Evolutionary conservation across 2,329 filamentous ascomycete species (phyloP).

Genomic region (Hypomyces rosellus): DNA sequence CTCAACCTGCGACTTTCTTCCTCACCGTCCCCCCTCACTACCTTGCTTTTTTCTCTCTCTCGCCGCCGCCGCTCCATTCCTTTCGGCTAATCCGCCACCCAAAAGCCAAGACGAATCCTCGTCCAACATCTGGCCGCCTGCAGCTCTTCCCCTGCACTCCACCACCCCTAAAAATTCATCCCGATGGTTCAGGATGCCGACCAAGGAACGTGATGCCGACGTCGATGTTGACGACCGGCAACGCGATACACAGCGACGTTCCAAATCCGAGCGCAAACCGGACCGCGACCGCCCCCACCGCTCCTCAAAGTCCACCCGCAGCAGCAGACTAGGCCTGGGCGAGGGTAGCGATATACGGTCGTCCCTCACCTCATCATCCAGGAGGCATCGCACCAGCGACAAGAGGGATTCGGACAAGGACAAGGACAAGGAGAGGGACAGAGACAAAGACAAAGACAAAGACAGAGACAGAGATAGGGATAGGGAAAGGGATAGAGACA

Average conservation of each 20-base stretch:
- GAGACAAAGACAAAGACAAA: slow-evolving; percentile 22
- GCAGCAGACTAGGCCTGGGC: slow-evolving; percentile 33
- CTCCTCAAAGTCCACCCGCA: slow-evolving; percentile 32
- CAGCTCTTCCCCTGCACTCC: background rate
- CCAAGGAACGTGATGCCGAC: slow-evolving; percentile 37
- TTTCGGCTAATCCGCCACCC: slow-evolving; percentile 1
- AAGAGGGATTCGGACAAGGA: slow-evolving; percentile 20
- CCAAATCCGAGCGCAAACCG: slow-evolving; percentile 33
- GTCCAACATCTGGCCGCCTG: background rate
- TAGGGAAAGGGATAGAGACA: slow-evolving; percentile 23
- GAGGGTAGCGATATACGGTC: slow-evolving; percentile 35
- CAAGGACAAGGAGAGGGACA: slow-evolving; percentile 20
- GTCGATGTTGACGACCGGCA: slow-evolving; percentile 28
- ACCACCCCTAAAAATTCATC: background rate
- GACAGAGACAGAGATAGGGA: slow-evolving; percentile 30
- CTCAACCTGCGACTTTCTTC: no score
- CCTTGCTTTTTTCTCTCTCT: background rate
- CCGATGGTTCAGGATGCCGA: slow-evolving; percentile 33
- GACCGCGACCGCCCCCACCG: slow-evolving; percentile 27
- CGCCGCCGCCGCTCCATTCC: slow-evolving; percentile 4
- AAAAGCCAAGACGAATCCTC: background rate
- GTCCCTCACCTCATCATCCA: slow-evolving; percentile 33
- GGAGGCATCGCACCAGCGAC: slow-evolving; percentile 26
- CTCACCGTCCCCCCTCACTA: background rate
- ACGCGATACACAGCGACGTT: slow-evolving; percentile 35